Percentiles rank a stretch among this genome's conserved stretches.
Evolutionary conservation across 345 rosid genomes (phyloP).

Genomic region (Lepidium didymum): DNA sequence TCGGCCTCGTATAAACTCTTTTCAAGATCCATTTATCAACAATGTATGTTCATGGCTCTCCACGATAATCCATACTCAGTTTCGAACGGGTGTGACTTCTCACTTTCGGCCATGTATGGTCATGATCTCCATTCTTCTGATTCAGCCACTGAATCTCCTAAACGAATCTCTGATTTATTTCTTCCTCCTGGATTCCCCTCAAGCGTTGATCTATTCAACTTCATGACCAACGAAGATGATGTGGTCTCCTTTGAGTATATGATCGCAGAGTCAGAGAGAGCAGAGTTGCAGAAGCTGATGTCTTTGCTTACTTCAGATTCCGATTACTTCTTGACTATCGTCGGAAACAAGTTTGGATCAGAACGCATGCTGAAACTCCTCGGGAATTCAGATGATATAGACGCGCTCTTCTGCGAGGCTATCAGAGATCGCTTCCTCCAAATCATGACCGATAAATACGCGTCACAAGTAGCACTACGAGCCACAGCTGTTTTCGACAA

Average conservation of each 20-base stretch:
- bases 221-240: neutral
- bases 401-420: neutral
- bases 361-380: slow-evolving; percentile 5
- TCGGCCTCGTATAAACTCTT: no score
- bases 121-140: no score
- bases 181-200: slow-evolving; percentile 3
- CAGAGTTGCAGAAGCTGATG: neutral
- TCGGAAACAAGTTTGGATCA: neutral
- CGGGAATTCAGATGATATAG: neutral
- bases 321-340: neutral
- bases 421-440: neutral
- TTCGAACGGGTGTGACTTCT: no score
- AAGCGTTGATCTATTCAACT: neutral
- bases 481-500: neutral
- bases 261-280: neutral
- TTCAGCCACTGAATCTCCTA: neutral
- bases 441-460: slow-evolving; percentile 5
- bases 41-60: no score
- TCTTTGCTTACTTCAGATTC: neutral
- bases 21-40: no score
- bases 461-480: neutral
- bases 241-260: neutral
- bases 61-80: no score
- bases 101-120: no score
- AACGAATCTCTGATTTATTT: neutral